Evolutionary conservation across 2,329 filamentous ascomycete genomes (phyloP).

Genomic region (Amylocarpus encephaloides): DNA sequence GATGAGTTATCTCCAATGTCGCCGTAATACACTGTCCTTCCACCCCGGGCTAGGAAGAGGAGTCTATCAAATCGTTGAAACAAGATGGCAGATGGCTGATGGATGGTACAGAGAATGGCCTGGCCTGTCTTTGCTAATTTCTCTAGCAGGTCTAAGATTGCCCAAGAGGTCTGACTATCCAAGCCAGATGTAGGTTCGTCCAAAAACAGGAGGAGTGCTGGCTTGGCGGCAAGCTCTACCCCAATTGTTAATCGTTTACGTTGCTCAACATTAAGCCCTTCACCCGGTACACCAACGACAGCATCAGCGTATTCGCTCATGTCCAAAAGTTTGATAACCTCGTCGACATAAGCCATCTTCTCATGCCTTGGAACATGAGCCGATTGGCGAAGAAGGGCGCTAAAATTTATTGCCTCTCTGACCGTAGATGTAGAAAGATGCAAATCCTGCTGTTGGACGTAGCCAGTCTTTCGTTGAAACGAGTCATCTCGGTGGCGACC

Average conservation of each 20-base stretch:
- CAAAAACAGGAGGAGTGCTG: conserved; percentile 77
- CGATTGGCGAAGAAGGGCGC: background rate
- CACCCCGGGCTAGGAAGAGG: conserved; percentile 69
- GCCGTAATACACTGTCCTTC: conserved; percentile 74
- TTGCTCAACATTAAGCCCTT: conserved; percentile 67
- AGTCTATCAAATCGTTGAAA: conserved; percentile 85
- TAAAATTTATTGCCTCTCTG: conserved; percentile 35
- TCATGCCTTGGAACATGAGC: background rate
- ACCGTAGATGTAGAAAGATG: conserved; percentile 82
- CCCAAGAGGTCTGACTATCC: conserved; percentile 88
- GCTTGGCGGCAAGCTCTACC: conserved; percentile 87
- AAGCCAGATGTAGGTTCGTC: conserved; percentile 92
- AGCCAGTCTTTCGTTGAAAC: conserved; percentile 89
- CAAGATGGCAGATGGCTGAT: conserved; percentile 87
- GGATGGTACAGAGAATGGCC: conserved; percentile 89
- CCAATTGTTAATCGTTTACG: conserved; percentile 81
- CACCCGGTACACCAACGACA: conserved; percentile 81
- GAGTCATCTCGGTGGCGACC: conserved; percentile 41
- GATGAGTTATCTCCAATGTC: conserved; percentile 66
- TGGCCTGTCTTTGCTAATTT: conserved; percentile 84
- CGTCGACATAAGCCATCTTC: conserved; percentile 28
- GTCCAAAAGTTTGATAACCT: conserved; percentile 83
- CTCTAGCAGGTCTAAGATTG: conserved; percentile 78
- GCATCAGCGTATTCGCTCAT: conserved; percentile 90
- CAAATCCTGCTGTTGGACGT: conserved; percentile 89